These are phyloP conservation scores for Tardiomyces digboiensis DNA, from an alignment of 1,139 yeast species.

Conservation along the genomic window DNA sequence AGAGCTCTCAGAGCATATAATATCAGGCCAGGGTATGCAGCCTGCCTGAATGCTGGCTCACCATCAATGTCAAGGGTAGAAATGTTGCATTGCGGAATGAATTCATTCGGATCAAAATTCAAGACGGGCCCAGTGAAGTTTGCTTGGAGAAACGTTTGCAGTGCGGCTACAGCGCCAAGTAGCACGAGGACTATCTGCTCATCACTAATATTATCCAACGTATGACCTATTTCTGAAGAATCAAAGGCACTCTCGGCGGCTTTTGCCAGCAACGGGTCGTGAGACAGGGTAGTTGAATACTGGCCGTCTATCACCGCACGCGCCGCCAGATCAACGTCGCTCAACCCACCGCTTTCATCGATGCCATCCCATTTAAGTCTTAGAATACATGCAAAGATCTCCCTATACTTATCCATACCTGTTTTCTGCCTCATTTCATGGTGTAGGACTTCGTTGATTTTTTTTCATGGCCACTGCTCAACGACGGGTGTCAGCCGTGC, in stretches of 20 bases:
- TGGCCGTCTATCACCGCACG: not conserved
- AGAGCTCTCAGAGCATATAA: conserved; percentile 18
- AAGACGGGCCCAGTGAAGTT: conserved; percentile 82
- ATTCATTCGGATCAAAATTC: conserved; percentile 24
- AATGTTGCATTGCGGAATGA: not conserved
- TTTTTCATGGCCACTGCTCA: too few species aligned
- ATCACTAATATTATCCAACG: conserved; percentile 1
- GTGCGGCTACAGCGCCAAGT: conserved; percentile 30
- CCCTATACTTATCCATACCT: too few species aligned
- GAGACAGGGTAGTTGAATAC: not conserved
- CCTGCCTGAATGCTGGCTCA: conserved; percentile 27
- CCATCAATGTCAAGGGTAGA: conserved; percentile 16
- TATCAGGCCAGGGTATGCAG: conserved; percentile 23
- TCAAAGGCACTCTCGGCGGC: not conserved
- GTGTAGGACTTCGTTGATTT: too few species aligned
- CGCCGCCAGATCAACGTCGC: too few species aligned
- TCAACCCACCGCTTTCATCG: too few species aligned
- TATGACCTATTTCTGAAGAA: not conserved
- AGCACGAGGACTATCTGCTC: conserved; percentile 4
- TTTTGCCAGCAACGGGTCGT: not conserved
- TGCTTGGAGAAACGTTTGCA: conserved; percentile 63
- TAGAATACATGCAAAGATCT: too few species aligned
- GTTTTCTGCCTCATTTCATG: too few species aligned
- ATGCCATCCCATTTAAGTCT: too few species aligned
- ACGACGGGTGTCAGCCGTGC: too few species aligned